Conservation (phyloP, 2,329 filamentous ascomycete species). For the Didymella keratinophila region DNA sequence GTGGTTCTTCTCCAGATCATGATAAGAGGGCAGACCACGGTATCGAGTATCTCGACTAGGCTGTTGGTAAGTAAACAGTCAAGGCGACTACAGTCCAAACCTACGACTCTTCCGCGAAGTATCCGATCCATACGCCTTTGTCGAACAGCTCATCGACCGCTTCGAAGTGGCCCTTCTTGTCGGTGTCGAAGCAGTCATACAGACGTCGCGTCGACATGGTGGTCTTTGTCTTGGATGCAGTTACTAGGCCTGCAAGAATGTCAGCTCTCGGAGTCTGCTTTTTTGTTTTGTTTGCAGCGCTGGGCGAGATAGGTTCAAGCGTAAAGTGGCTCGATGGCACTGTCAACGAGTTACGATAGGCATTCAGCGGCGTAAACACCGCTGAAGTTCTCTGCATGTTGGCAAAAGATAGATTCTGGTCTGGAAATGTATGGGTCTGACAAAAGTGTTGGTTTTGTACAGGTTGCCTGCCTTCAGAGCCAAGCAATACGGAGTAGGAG, state of each 20-base stretch:
- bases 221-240: not conserved
- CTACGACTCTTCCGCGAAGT: conserved; percentile 23
- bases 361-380: not conserved
- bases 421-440: not conserved
- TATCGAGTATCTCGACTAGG: not conserved
- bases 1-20: conserved; percentile 10
- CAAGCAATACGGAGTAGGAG: not conserved
- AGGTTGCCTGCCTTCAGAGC: not conserved
- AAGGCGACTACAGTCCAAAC: not conserved
- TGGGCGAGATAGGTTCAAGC: not conserved
- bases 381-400: conserved; percentile 1
- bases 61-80: not conserved
- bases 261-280: not conserved
- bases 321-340: not conserved
- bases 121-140: conserved; percentile 35
- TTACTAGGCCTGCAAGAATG: not conserved
- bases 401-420: not conserved
- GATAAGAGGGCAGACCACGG: conserved; percentile 2
- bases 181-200: conserved; percentile 24
- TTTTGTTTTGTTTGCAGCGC: not conserved
- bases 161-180: conserved; percentile 24
- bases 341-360: not conserved
- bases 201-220: not conserved
- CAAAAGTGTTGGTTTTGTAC: not conserved
- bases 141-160: conserved; percentile 24